phyloP scores from a whole-genome alignment of 805 yeast species.

The Dipodascus geniculatus region DNA sequence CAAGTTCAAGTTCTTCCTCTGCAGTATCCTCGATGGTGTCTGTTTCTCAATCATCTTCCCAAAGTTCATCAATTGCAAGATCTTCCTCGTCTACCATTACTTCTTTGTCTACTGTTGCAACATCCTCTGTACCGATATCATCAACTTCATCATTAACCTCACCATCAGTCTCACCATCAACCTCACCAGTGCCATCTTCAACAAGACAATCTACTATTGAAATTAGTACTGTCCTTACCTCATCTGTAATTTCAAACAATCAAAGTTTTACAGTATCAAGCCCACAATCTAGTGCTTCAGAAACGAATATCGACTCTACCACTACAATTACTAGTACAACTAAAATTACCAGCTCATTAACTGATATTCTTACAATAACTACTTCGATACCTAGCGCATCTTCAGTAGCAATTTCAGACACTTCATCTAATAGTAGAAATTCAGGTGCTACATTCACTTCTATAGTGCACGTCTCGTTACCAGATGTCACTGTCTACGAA shows the following conservation, averaged over 20 bases:
- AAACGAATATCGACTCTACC: not conserved
- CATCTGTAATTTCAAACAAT: no score
- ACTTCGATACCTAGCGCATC: not conserved
- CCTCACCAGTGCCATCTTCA: not conserved
- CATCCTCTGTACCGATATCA: no score
- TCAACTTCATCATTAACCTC: not conserved
- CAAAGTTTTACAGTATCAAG: not conserved
- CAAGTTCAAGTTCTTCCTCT: not conserved
- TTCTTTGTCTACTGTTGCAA: no score
- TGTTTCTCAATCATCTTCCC: not conserved
- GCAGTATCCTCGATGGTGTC: not conserved
- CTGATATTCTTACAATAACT: not conserved
- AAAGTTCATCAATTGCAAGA: not conserved
- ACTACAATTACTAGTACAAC: not conserved
- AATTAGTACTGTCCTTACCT: not conserved
- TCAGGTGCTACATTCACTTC: not conserved
- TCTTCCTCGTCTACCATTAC: not conserved
- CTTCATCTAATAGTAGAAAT: not conserved
- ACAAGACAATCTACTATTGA: not conserved
- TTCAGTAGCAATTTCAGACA: constrained; percentile 5
- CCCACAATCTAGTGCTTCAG: not conserved
- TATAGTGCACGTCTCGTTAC: not conserved
- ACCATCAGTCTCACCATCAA: not conserved
- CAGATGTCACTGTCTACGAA: not conserved
- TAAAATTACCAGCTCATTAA: not conserved